phyloP scores from a whole-genome alignment of 441 rosid genomes.

The Gossypium trilobum region DNA sequence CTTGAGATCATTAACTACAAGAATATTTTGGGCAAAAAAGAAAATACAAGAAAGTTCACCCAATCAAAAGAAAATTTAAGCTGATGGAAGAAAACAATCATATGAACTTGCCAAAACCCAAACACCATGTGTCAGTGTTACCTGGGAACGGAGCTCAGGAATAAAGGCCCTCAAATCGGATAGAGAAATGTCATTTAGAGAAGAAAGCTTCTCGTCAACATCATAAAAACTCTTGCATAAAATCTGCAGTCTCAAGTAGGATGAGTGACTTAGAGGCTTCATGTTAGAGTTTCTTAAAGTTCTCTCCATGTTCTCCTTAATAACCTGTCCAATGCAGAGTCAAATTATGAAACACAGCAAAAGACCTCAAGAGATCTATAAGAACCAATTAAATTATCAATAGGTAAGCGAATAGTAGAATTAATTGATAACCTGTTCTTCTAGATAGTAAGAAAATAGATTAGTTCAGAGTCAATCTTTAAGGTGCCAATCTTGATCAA shows the following conservation, averaged over 20 bases:
- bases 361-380: not conserved
- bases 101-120: not conserved
- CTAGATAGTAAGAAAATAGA: not conserved
- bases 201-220: constrained; percentile 69
- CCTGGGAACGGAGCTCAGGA: constrained; percentile 81
- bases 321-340: constrained; percentile 45
- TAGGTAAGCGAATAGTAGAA: not conserved
- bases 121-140: constrained; percentile 24
- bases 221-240: constrained; percentile 72
- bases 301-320: constrained; percentile 82
- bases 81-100: not conserved
- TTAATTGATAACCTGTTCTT: not conserved
- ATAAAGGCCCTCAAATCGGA: constrained; percentile 68
- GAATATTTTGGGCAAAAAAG: not conserved
- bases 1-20: not conserved
- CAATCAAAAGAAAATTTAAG: not conserved
- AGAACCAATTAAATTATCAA: not conserved
- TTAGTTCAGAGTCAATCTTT: not conserved
- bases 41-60: not conserved
- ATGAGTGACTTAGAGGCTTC: constrained; percentile 85
- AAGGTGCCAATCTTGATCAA: constrained; percentile 1
- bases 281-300: constrained; percentile 67
- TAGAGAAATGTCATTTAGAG: constrained; percentile 53
- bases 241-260: constrained; percentile 77
- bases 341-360: constrained; percentile 11